Evolutionary conservation across 163 green algal species (phyloP).

Genomic region (Chloroidium sp.): DNA sequence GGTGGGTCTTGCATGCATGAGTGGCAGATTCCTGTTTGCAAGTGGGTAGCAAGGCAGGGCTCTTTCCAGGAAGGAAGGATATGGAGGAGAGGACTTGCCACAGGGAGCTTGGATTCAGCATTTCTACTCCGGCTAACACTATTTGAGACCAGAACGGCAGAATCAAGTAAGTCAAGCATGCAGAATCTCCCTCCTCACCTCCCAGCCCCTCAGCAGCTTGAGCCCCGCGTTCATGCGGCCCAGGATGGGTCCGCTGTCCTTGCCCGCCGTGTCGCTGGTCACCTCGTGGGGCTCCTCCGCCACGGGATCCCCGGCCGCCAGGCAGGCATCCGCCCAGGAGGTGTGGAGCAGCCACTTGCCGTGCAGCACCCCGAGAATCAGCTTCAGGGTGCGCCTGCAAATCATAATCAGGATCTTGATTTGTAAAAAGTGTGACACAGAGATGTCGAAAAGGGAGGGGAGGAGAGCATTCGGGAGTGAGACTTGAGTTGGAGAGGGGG

Average conservation of each 20-base stretch:
- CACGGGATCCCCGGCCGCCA: background rate
- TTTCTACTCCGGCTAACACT: no score
- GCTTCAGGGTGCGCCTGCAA: conserved; percentile 9
- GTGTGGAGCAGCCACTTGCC: conserved; percentile 7
- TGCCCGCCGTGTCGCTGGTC: background rate
- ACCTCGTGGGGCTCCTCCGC: conserved; percentile 11
- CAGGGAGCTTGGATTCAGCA: no score
- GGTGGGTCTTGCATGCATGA: no score
- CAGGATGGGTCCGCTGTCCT: background rate
- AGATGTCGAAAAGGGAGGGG: no score
- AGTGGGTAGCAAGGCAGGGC: no score
- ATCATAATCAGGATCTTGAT: no score
- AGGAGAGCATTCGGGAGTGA: no score
- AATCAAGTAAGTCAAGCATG: background rate
- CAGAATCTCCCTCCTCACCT: conserved; percentile 3
- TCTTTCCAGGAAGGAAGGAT: no score
- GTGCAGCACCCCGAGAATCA: conserved; percentile 8
- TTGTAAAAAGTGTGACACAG: no score
- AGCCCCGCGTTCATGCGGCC: background rate
- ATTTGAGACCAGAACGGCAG: background rate
- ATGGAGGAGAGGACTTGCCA: no score
- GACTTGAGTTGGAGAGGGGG: background rate
- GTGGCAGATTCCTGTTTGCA: no score
- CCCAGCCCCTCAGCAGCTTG: conserved; percentile 5
- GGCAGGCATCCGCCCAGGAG: conserved; percentile 5